Evolutionary conservation across 2,329 filamentous ascomycete genomes (phyloP).

Genomic region (Xylaria digitata): DNA sequence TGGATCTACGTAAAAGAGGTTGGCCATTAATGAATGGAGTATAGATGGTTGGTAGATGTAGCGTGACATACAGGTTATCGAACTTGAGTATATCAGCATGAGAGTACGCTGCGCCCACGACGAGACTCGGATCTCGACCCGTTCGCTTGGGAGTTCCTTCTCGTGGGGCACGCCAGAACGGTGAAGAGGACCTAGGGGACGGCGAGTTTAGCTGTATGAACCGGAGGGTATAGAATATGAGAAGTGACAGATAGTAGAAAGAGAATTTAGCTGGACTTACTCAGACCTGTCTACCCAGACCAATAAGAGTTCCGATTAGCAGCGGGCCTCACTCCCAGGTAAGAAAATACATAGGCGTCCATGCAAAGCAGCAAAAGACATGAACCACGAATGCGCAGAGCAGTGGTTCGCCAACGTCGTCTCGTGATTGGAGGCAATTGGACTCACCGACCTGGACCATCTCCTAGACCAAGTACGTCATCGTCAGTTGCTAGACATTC

Average conservation of each 20-base stretch:
- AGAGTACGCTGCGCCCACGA: conserved; percentile 95
- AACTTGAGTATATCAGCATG: conserved; percentile 95
- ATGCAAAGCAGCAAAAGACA: background rate
- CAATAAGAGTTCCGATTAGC: conserved; percentile 29
- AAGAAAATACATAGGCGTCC: background rate
- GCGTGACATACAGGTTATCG: conserved; percentile 73
- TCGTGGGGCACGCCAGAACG: conserved; percentile 82
- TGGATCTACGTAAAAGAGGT: conserved; percentile 49
- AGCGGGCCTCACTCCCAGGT: conserved; percentile 3
- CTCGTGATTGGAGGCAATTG: conserved; percentile 18
- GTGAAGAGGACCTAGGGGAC: conserved; percentile 78
- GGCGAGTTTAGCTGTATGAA: conserved; percentile 35
- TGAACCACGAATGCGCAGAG: conserved; percentile 21
- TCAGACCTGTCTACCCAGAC: conserved; percentile 67
- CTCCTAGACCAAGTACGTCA: conserved; percentile 71
- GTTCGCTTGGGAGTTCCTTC: conserved; percentile 65
- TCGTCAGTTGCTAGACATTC: conserved; percentile 45
- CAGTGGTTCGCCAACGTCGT: conserved; percentile 29
- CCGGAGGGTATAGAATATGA: background rate
- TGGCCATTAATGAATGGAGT: background rate
- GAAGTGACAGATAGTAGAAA: background rate
- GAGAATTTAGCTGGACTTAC: conserved; percentile 58
- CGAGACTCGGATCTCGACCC: conserved; percentile 73
- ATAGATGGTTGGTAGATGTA: background rate
- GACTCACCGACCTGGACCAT: conserved; percentile 98